A percentile compares a stretch with the other conserved stretches of the same genome.
Conservation (phyloP, 805 yeast species). For the Kazachstania bromeliacearum region DNA sequence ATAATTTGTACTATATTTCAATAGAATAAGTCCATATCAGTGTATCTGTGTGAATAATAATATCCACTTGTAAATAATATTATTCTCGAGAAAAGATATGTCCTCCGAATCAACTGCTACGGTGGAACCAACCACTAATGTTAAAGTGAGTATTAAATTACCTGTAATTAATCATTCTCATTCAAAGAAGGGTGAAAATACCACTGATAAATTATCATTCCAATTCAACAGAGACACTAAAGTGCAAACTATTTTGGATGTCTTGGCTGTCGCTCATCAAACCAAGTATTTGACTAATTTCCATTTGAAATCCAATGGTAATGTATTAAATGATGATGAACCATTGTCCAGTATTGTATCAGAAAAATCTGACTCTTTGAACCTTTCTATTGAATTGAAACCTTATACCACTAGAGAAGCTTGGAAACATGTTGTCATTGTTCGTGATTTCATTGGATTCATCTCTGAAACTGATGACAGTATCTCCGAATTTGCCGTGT, state of each 20-base stretch:
- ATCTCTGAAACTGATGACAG: conserved; percentile 26
- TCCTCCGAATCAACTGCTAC: not conserved
- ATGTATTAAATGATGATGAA: conserved; percentile 12
- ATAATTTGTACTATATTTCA: too few relatives aligned
- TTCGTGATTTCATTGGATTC: conserved; percentile 29
- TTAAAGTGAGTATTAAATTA: conserved; percentile 16
- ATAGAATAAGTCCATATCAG: too few relatives aligned
- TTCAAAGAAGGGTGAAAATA: conserved; percentile 9
- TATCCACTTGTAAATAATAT: not conserved
- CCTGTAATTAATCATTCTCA: conserved; percentile 6
- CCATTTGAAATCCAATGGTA: conserved; percentile 15
- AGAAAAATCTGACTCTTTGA: conserved; percentile 11
- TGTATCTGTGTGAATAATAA: conserved; percentile 2
- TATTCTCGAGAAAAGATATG: not conserved
- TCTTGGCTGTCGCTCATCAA: conserved; percentile 18
- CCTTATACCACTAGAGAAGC: conserved; percentile 26
- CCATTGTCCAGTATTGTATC: conserved; percentile 8
- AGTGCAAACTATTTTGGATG: conserved; percentile 20
- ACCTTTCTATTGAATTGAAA: conserved; percentile 15
- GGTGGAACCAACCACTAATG: conserved; percentile 3
- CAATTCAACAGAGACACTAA: conserved; percentile 21
- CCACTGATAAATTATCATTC: conserved; percentile 14
- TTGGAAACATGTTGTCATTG: conserved; percentile 23
- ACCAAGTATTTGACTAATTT: conserved; percentile 26
- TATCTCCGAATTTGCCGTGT: conserved; percentile 25